Conservation (phyloP, 108 stramenopile species). For the Parmales sp. region DNA sequence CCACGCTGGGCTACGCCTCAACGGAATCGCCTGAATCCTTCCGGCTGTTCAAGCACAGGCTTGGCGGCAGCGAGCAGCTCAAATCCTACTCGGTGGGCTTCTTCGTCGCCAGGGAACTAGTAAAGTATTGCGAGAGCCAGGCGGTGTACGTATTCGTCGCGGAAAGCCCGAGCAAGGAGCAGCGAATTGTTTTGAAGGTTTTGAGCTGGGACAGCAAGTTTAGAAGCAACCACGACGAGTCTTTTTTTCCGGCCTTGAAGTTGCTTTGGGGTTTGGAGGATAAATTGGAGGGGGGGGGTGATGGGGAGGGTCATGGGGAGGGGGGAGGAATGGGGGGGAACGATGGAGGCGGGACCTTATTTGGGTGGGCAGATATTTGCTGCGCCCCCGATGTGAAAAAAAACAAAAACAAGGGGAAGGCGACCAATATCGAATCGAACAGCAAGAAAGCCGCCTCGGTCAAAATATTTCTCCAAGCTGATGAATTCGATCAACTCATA, state of each 20-base stretch:
- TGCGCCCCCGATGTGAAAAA: not conserved
- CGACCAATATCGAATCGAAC: too few relatives aligned
- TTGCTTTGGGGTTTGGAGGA: not conserved
- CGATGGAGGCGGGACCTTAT: not conserved
- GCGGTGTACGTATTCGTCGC: slow-evolving; percentile 66
- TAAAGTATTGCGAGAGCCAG: slow-evolving; percentile 65
- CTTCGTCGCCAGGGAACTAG: slow-evolving; percentile 63
- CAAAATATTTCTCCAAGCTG: too few relatives aligned
- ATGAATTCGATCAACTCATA: too few relatives aligned
- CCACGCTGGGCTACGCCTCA: slow-evolving; percentile 56
- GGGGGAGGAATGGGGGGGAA: not conserved
- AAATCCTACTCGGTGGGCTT: too few relatives aligned
- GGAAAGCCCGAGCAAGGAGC: not conserved
- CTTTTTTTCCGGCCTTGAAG: not conserved
- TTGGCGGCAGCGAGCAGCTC: slow-evolving; percentile 1
- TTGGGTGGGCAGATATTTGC: not conserved
- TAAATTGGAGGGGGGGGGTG: not conserved
- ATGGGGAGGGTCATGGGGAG: not conserved
- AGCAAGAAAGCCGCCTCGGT: too few relatives aligned
- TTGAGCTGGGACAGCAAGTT: not conserved
- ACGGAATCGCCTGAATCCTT: slow-evolving; percentile 37
- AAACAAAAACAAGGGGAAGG: too few relatives aligned
- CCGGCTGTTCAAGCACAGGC: slow-evolving; percentile 61
- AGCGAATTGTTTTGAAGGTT: not conserved
- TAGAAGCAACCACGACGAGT: not conserved